phyloP scores from a whole-genome alignment of 441 rosid species.

The Brassica balearica region DNA sequence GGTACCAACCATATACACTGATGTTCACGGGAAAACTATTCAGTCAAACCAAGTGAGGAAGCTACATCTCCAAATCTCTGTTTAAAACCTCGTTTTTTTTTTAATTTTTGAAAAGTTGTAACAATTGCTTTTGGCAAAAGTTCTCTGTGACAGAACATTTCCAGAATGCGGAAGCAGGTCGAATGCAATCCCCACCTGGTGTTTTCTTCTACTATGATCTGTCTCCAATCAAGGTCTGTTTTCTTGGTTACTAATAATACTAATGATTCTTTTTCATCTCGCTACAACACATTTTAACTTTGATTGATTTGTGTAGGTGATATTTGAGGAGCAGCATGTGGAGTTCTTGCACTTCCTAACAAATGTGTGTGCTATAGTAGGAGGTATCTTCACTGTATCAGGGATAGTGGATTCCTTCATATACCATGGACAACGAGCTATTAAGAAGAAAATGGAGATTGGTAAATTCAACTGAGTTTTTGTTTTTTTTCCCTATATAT shows the following conservation, averaged over 20 bases:
- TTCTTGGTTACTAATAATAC: not conserved
- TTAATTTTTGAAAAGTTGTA: not conserved
- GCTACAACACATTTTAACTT: not conserved
- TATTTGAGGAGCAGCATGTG: constrained; percentile 78
- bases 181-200: constrained; percentile 79
- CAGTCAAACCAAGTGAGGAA: constrained; percentile 89
- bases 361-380: constrained; percentile 91
- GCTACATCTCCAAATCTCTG: constrained; percentile 7
- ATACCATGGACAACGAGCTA: constrained; percentile 93
- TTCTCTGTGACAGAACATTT: constrained; percentile 97
- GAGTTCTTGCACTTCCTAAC: constrained; percentile 94
- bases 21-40: constrained; percentile 69
- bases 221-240: constrained; percentile 86
- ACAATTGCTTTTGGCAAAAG: constrained; percentile 44
- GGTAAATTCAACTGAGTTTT: constrained; percentile 81
- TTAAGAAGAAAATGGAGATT: constrained; percentile 92
- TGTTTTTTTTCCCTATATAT: not conserved
- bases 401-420: constrained; percentile 91
- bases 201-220: constrained; percentile 98
- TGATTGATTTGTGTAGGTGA: constrained; percentile 60
- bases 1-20: constrained; percentile 91
- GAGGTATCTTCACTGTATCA: constrained; percentile 96
- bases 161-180: constrained; percentile 64
- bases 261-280: not conserved
- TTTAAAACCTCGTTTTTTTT: constrained; percentile 5